These are phyloP conservation scores for Friedmanniomyces endolithicus DNA, from an alignment of 495 filamentous ascomycete species.

Conservation along the genomic window DNA sequence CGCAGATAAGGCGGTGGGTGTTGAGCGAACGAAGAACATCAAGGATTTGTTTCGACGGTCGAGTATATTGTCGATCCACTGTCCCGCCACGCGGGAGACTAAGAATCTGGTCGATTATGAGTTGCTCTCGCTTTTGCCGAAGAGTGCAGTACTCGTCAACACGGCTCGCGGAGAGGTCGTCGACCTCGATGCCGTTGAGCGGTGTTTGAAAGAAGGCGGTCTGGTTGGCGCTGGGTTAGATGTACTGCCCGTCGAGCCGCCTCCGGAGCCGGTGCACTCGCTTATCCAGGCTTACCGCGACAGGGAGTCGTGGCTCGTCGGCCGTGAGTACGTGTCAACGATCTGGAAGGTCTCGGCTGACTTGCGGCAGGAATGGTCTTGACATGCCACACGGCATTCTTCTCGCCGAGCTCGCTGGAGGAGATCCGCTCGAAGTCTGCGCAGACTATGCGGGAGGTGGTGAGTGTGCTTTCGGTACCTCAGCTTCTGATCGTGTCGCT, in stretches of 20 bases:
- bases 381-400: constrained; percentile 20
- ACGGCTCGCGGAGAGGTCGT: constrained; percentile 17
- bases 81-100: constrained; percentile 12
- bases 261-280: constrained; percentile 8
- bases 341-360: background rate
- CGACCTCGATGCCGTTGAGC: constrained; percentile 18
- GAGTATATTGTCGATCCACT: constrained; percentile 13
- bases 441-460: constrained; percentile 17
- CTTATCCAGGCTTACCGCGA: constrained; percentile 16
- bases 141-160: constrained; percentile 15
- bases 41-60: constrained; percentile 16
- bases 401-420: constrained; percentile 10
- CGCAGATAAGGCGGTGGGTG: constrained; percentile 11
- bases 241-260: constrained; percentile 19
- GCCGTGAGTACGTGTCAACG: background rate
- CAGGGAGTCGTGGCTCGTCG: constrained; percentile 14
- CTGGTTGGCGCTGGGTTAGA: constrained; percentile 19
- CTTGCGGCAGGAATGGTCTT: constrained; percentile 8
- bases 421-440: constrained; percentile 17
- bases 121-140: constrained; percentile 16
- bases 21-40: constrained; percentile 16
- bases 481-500: background rate
- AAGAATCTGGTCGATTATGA: constrained; percentile 9
- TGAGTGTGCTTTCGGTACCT: background rate
- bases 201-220: constrained; percentile 9